phyloP scores from a whole-genome alignment of 345 rosid genomes.

The Nephelium lappaceum region DNA sequence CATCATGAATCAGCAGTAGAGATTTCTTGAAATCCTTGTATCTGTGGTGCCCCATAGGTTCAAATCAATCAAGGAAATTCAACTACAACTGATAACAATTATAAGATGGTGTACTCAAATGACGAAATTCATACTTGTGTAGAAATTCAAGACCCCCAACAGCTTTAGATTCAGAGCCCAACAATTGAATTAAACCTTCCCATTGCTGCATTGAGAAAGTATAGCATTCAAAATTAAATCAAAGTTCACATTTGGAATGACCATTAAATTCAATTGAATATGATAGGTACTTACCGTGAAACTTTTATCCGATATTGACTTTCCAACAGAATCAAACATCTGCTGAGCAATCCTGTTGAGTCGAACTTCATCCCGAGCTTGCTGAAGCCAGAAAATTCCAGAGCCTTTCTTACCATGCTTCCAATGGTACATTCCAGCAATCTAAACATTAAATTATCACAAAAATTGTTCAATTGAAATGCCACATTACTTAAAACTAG shows the following conservation, averaged over 20 bases:
- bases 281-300: conserved; percentile 58
- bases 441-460: conserved; percentile 43
- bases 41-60: conserved; percentile 43
- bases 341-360: conserved; percentile 84
- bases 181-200: conserved; percentile 87
- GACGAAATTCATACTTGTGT: conserved; percentile 60
- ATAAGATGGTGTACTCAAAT: background rate
- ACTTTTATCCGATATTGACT: conserved; percentile 87
- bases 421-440: conserved; percentile 90
- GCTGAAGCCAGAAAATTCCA: conserved; percentile 94
- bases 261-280: conserved; percentile 6
- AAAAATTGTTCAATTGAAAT: background rate
- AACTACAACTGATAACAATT: conserved; percentile 5
- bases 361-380: conserved; percentile 71
- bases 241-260: background rate
- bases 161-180: conserved; percentile 77
- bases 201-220: conserved; percentile 72
- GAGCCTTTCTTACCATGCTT: conserved; percentile 93
- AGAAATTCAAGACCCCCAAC: conserved; percentile 94
- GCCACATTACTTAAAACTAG: background rate
- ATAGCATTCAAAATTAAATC: background rate
- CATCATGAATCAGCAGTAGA: conserved; percentile 58
- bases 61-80: background rate
- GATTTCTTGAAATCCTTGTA: conserved; percentile 94
- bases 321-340: conserved; percentile 90